A percentile compares a stretch with the other conserved stretches of the same genome.
Evolutionary conservation across 768 basidiomycete species (phyloP).

Genomic region (Pleurotus djamor): DNA sequence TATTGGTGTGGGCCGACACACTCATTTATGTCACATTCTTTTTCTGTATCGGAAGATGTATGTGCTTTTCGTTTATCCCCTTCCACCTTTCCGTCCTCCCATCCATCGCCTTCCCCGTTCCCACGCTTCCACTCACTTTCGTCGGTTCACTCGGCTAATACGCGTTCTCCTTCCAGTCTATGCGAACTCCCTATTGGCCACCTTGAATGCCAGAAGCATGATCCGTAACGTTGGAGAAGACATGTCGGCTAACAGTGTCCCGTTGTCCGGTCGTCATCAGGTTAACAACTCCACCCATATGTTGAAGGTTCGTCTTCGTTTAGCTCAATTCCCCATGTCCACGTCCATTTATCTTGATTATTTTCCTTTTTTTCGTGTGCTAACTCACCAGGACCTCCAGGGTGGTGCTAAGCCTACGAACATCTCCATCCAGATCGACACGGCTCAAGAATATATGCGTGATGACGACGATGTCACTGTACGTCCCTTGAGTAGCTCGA

Average conservation of each 20-base stretch:
- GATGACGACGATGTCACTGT: conserved; percentile 21
- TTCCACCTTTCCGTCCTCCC: background rate
- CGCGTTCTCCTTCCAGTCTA: conserved; percentile 35
- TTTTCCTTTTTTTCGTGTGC: no score
- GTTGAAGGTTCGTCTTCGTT: conserved; percentile 6
- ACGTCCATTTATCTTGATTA: background rate
- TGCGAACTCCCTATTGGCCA: conserved; percentile 59
- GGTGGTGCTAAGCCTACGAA: conserved; percentile 33
- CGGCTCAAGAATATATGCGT: conserved; percentile 47
- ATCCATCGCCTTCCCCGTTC: background rate
- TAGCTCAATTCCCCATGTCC: background rate
- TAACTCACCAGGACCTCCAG: background rate
- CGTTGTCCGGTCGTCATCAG: conserved; percentile 26
- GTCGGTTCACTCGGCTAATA: no score
- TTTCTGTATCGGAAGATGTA: conserved; percentile 57
- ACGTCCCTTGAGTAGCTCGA: background rate
- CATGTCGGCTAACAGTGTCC: conserved; percentile 43
- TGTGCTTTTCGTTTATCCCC: conserved; percentile 18
- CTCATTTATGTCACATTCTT: conserved; percentile 62
- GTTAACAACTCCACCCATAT: conserved; percentile 1
- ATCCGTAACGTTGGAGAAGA: conserved; percentile 43
- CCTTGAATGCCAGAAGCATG: conserved; percentile 49
- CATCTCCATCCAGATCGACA: conserved; percentile 67
- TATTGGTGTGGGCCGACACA: conserved; percentile 40
- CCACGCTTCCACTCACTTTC: no score